Evolutionary conservation across 2,329 filamentous ascomycete genomes (phyloP).

Genomic region (Ophiostoma triangulosporum): DNA sequence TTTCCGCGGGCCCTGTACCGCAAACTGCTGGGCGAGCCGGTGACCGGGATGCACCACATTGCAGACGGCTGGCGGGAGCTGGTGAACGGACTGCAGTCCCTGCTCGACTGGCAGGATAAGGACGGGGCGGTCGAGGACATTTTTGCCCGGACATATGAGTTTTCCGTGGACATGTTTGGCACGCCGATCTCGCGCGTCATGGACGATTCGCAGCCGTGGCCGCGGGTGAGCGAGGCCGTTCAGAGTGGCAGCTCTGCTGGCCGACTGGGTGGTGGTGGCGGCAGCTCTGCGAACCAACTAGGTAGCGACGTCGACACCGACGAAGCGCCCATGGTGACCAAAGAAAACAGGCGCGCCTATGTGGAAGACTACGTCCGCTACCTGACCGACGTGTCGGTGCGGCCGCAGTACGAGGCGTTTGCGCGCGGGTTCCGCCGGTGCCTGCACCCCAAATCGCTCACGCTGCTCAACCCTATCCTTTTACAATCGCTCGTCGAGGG

Average conservation of each 20-base stretch:
- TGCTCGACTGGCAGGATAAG: conserved; percentile 63
- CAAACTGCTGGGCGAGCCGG: conserved; percentile 57
- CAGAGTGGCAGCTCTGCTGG: not conserved
- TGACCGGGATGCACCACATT: conserved; percentile 62
- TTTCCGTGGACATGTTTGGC: conserved; percentile 52
- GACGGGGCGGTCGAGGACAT: conserved; percentile 68
- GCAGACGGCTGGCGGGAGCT: conserved; percentile 79
- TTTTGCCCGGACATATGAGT: conserved; percentile 76
- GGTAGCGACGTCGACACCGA: too few relatives aligned
- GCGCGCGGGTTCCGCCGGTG: conserved; percentile 66
- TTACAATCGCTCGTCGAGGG: conserved; percentile 77
- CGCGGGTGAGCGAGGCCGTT: conserved; percentile 30
- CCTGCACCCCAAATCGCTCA: conserved; percentile 55
- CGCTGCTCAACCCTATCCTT: conserved; percentile 54
- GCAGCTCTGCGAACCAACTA: too few relatives aligned
- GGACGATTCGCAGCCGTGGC: conserved; percentile 34
- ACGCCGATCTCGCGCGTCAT: conserved; percentile 44
- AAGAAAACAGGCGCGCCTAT: conserved; percentile 63
- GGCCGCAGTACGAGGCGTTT: conserved; percentile 69
- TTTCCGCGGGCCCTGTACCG: conserved; percentile 78
- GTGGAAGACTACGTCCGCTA: conserved; percentile 76
- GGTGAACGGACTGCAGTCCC: conserved; percentile 54
- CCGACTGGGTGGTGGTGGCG: too few relatives aligned
- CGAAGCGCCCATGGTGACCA: conserved; percentile 58
- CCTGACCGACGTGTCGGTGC: conserved; percentile 64